A percentile compares a stretch with the other conserved stretches of the same genome.
These are phyloP conservation scores for Heteromeles arbutifolia DNA, from an alignment of 306 rosid species.

Conservation along the genomic window DNA sequence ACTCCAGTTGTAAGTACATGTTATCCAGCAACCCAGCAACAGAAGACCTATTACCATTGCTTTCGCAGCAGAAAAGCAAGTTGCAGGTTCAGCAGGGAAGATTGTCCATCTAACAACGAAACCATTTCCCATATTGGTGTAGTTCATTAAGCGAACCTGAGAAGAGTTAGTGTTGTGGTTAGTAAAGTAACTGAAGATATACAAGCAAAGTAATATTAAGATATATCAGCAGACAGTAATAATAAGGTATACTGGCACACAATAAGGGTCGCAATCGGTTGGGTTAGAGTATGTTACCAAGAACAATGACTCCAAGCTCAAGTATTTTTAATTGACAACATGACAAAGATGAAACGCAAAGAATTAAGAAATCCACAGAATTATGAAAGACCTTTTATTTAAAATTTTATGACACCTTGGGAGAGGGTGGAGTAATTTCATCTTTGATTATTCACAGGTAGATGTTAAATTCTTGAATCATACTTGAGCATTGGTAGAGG, in stretches of 20 bases:
- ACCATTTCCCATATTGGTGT: conserved; percentile 20
- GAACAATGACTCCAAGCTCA: background rate
- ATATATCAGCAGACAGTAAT: background rate
- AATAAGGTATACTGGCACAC: too few species aligned
- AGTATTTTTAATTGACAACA: background rate
- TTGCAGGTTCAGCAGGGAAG: conserved; percentile 27
- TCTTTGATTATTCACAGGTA: background rate
- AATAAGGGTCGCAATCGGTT: background rate
- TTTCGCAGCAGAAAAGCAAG: conserved; percentile 23
- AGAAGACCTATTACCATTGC: conserved; percentile 29
- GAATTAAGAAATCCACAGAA: background rate
- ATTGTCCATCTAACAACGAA: conserved; percentile 28
- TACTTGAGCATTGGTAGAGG: background rate
- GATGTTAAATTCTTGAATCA: background rate
- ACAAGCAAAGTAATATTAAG: background rate
- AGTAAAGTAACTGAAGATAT: background rate
- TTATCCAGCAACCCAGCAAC: background rate
- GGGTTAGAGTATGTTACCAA: background rate
- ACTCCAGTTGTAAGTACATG: background rate
- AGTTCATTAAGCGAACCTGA: conserved; percentile 38
- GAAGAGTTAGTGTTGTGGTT: background rate
- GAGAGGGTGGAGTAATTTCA: background rate
- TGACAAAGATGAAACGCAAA: background rate
- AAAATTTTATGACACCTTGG: background rate
- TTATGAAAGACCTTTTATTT: background rate